These are phyloP conservation scores for Colletotrichum lupini DNA, from an alignment of 2,329 filamentous ascomycete genomes.

Conservation along the genomic window DNA sequence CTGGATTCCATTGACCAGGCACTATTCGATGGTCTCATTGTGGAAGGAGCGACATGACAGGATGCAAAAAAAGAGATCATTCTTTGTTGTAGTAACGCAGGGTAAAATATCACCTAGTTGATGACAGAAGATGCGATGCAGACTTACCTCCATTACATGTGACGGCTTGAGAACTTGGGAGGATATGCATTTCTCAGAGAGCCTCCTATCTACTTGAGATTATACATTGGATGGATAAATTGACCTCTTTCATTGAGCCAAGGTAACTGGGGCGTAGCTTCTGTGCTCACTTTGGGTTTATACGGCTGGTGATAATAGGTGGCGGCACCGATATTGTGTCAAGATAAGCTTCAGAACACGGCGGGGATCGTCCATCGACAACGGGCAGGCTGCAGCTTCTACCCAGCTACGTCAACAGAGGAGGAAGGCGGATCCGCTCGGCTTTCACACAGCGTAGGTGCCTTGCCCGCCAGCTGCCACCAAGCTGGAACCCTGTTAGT, in stretches of 20 bases:
- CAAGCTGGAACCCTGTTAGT: constrained; percentile 20
- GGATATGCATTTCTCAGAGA: not conserved
- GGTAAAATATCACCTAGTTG: not conserved
- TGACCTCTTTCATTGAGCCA: not conserved
- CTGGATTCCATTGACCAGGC: not conserved
- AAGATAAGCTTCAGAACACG: constrained; percentile 2
- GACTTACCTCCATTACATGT: not conserved
- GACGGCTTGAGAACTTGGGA: not conserved
- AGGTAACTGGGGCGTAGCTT: not conserved
- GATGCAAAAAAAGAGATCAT: not conserved
- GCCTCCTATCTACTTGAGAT: not conserved
- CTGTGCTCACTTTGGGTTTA: not conserved
- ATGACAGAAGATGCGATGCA: not conserved
- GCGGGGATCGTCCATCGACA: not conserved
- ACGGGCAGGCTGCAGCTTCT: not conserved
- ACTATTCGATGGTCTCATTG: not conserved
- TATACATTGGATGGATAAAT: not conserved
- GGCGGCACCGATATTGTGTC: not conserved
- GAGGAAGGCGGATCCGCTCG: not conserved
- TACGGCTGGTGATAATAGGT: not conserved
- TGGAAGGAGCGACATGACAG: not conserved
- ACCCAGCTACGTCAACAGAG: constrained; percentile 3
- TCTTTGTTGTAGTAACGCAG: not conserved
- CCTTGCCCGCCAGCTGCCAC: not conserved
- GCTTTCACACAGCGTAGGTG: constrained; percentile 13